Base-by-base conservation (phyloP, 208 protist genomes). In the Phytomonas serpens region DNA sequence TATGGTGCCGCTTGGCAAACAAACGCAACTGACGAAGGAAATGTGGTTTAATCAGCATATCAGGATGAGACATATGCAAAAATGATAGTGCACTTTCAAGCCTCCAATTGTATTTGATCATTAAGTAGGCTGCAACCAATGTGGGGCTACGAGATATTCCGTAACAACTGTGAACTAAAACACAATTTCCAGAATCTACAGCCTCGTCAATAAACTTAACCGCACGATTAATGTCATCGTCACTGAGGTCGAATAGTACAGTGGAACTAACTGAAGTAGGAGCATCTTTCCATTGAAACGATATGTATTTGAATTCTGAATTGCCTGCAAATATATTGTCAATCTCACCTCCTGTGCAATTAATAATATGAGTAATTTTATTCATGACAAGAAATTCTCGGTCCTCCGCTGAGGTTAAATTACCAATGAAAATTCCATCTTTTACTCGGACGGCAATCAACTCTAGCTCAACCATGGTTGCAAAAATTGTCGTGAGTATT, bases 351-450 rank as follows among this genome's bases (percentile, higher is more conserved):
- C 88, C 92, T 10, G 92, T 88, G 73, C 93, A 97, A 79, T 97
- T 97, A 57, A 97, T 84, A 47, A 97, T 79, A 75, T 97, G 91
- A 16, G 87, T 94, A 67, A 97, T 93, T 72, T 97, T 97, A 74
- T 97, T 97, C 79, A 96, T 90, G 13, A 74, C 74, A 34, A 97
- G 76, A 71, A 97, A 96, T 36, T 96, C 90, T 61, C 88, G 83
- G 63, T 97, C 92, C 64, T 90, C 86, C 13, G 89, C 86, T 13
- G 87, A 89, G 31, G 83, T 80, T 13, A 82, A 74, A 74, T 97
- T 97, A 61, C 93, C 93, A 5, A 87, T 88, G 77, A 97, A 97
- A 74, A 97, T 89, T 40, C 93, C 93, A 79, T 97, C 93, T 71
- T 96, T 97, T 64, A 97, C 89, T 23, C 91, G 81, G 33, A 97